These are phyloP conservation scores for Ochromonas danica DNA, from an alignment of 108 stramenopile genomes.

Conservation along the genomic window DNA sequence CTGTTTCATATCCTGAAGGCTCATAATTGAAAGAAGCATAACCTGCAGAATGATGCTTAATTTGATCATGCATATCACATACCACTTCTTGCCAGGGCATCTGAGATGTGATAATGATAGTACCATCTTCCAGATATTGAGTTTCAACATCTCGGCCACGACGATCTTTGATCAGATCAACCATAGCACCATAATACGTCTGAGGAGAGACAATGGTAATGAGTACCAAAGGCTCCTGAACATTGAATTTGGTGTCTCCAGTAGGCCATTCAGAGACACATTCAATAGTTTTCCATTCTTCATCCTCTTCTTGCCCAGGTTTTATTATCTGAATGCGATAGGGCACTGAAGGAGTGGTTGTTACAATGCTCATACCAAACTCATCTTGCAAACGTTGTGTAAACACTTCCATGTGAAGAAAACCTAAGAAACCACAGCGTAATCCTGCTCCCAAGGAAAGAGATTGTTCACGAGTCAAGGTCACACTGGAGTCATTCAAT, in stretches of 20 bases:
- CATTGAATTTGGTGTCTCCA: background rate
- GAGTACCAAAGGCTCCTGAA: background rate
- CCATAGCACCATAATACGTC: constrained; percentile 29
- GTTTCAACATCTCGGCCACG: background rate
- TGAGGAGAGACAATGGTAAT: background rate
- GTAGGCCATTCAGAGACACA: background rate
- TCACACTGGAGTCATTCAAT: constrained; percentile 84
- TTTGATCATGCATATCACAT: constrained; percentile 43
- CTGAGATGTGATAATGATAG: constrained; percentile 60
- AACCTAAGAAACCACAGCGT: constrained; percentile 32
- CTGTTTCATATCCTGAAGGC: background rate
- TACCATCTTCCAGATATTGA: constrained; percentile 27
- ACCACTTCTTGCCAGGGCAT: constrained; percentile 90
- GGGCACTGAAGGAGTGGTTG: constrained; percentile 30
- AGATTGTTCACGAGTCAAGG: constrained; percentile 58
- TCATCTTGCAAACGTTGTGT: constrained; percentile 31
- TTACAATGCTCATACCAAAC: constrained; percentile 28
- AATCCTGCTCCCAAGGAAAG: constrained; percentile 10
- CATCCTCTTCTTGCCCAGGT: background rate
- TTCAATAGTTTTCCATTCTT: background rate
- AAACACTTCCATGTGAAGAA: constrained; percentile 37
- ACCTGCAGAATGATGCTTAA: constrained; percentile 19
- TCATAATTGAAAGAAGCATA: constrained; percentile 32
- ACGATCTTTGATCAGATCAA: constrained; percentile 26
- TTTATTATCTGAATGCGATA: background rate